Evolutionary conservation across 176 grass and related monocot genomes (phyloP).

Genomic region (Miscanthus lutarioriparius): DNA sequence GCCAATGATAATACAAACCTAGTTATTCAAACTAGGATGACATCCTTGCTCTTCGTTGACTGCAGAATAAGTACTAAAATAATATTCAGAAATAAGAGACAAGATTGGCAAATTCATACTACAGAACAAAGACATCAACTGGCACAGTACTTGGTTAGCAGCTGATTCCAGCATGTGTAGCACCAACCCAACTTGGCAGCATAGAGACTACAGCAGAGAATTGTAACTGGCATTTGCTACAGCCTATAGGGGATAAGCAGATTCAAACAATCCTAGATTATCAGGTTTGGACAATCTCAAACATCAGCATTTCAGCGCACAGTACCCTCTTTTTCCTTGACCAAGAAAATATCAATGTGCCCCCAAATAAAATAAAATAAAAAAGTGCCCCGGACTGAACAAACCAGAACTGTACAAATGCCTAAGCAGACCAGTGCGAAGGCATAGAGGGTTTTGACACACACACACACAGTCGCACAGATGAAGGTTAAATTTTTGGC

Average conservation of each 20-base stretch:
- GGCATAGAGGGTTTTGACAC: neutral
- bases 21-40: neutral
- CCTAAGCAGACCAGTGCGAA: neutral
- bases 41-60: neutral
- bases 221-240: neutral
- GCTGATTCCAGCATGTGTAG: neutral
- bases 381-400: neutral
- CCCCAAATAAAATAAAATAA: neutral
- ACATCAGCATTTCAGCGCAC: neutral
- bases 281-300: neutral
- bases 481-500: neutral
- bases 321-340: neutral
- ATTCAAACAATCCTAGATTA: neutral
- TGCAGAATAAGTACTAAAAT: neutral
- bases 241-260: neutral
- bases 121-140: neutral
- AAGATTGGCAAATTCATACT: neutral
- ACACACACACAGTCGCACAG: neutral
- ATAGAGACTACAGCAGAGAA: neutral
- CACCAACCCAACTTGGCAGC: neutral
- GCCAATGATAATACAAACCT: slow-evolving; percentile 7
- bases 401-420: neutral
- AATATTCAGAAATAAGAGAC: neutral
- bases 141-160: neutral
- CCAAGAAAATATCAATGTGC: neutral